Evolutionary conservation across 257 asterid species (phyloP), one percentile per base, ranked within the genome.

Genomic region (Oldenlandia corymbosa): DNA sequence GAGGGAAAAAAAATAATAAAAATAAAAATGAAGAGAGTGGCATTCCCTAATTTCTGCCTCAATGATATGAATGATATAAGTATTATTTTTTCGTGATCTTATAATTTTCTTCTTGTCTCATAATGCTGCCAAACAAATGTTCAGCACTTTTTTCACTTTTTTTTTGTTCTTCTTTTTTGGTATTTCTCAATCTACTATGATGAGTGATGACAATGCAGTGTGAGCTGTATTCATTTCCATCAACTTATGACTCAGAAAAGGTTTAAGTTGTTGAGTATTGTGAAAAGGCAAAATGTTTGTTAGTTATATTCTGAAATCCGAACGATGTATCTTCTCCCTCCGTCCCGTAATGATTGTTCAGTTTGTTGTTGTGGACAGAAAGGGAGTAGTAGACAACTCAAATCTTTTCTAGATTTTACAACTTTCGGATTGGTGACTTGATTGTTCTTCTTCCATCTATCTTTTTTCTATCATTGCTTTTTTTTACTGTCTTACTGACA

Each of bases 91-190:
- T n/a, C 6, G 9, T 34, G 9, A 34, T 34, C 4, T 34, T 45
- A 51, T 60, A 16, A 41, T 49, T 60, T 34, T 37, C 66, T n/a
- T 46, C 64, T 46, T 63, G 59, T 26, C 43, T 24, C 54, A 28
- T 58, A 55, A 56, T 55, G 37, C 62, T 64, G 46, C 75, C 70
- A 69, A 64, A 56, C 54, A 0, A 64, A 30, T 32, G 17, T 56
- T 56, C 53, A 45, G 60, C 43, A 0, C 27, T 46, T 11, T 12
- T 34, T 34, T 34, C 9, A 3, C 9, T 34, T 34, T 34, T 34
- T 34, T 34, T 34, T 34, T 3, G 39, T 34, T 34, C 39, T 34
- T 34, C 39, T 34, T 34, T 9, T 34, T 34, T n/a, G n/a, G n/a
- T n/a, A n/a, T 9, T 24, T 52, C 63, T 68, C 52, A 27, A 24